Base-by-base conservation (phyloP, 768 basidiomycete genomes). In the Boletus rubropictus region DNA sequence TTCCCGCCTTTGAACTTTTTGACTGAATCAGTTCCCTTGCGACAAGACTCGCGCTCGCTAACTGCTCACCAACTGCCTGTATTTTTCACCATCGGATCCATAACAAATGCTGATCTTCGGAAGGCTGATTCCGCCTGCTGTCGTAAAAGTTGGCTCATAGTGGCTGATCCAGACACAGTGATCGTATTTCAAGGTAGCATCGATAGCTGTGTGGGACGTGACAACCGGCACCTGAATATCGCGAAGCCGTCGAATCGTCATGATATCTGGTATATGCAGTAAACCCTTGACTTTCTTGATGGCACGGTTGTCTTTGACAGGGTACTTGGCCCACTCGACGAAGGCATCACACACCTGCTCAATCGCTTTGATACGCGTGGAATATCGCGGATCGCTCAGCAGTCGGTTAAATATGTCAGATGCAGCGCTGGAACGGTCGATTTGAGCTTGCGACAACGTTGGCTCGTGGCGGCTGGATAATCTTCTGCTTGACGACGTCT, bases 1-100 rank as follows among this genome's bases (percentile, higher is more conserved):
- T 80, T 74, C 8, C 86, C 86, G 4, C 91, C 91, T 64, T 99
- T 97, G 69, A 92, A 94, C 91, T 95, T 32, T 28, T 5, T 18
- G 51, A 36, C 56, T 39, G n/a, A 2, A 20, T 53, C 18, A 56
- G 28, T 33, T 25, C 20, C 20, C 21, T 17, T 17, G 24, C 3
- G n/a, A 38, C 7, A n/a, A 29, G 14, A 34, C 7, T n/a, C 20
- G 14, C 5, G 17, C 21, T 41, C 5, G 35, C 36, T 3, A 32
- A 20, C 12, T 9, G 65, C 84, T 60, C 54, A 93, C 95, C 64
- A 99, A 62, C 61, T 97, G 90, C 53, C 76, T 86, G 64, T 92
- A 86, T 41, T 60, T 65, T 24, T 64, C 56, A 1, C 86, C 89
- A 57, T 85, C 76, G 2, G 72, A 72, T 7, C 87, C 89, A n/a